Base-by-base conservation (phyloP, 164 flowering plant species). In the Magnolia sinica region DNA sequence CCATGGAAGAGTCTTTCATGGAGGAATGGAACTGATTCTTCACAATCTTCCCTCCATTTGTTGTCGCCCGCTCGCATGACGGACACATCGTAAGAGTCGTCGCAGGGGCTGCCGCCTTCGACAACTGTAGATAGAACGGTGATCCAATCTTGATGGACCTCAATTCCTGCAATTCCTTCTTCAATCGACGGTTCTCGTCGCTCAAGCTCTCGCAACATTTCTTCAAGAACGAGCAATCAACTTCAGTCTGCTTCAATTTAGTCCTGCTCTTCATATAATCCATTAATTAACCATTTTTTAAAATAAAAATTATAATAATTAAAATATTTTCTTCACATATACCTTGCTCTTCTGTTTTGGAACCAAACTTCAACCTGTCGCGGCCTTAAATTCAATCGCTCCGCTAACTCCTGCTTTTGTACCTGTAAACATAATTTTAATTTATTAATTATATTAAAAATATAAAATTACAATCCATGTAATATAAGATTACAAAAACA, bases 311-410 rank as follows among this genome's bases (percentile, higher is more conserved):
- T 59, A 37, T 5, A 37, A 37, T 37, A 2, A 37, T 37, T 37
- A 37, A 37, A 37, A 37, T 37, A 37, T 19, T 11, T 72, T 72
- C 7, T 2, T 3, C 8, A 22, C 7, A 27, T 27, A 27, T 74
- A 85, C 90, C 90, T 86, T 71, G 90, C 90, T 73, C 90, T 79
- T 77, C 87, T 85, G 77, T 87, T 87, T 58, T 87, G 90, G 67
- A 87, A 87, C 90, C 90, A 87, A 50, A 87, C 90, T 81, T 87
- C 90, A 1, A 87, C 83, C 75, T 87, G 90, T 23, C 90, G 76
- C 14, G 86, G 83, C 68, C 45, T 50, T 64, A 87, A 66, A 63
- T 84, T 79, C 81, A 87, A 76, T 22, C 63, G 18, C 69, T 77
- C 61, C 0, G 88, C 87, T 14, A 86, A 71, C 16, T 81, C 76